Conservation (phyloP, 1,284 basidiomycete species). For the Cutaneotrichosporon cutaneum region DNA sequence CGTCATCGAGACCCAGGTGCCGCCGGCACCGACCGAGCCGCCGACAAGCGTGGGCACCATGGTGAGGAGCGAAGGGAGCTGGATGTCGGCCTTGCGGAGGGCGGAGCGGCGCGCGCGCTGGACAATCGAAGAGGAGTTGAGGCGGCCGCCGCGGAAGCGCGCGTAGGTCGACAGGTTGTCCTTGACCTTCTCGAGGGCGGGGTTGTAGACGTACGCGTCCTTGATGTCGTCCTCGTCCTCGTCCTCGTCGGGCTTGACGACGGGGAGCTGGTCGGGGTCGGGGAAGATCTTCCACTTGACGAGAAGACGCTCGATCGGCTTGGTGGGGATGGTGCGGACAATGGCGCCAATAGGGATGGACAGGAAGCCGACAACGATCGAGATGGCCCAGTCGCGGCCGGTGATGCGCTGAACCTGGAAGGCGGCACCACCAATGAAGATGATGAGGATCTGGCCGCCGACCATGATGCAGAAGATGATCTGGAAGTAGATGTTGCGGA, state of each 20-base stretch:
- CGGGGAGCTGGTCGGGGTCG: slow-evolving; percentile 68
- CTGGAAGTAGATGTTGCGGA: slow-evolving; percentile 81
- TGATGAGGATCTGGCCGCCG: slow-evolving; percentile 80
- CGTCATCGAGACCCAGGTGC: slow-evolving; percentile 39
- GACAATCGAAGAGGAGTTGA: slow-evolving; percentile 66
- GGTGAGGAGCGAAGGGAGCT: slow-evolving; percentile 66
- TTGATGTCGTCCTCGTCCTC: slow-evolving; percentile 63
- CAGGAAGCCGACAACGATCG: slow-evolving; percentile 73
- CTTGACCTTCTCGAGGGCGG: slow-evolving; percentile 63
- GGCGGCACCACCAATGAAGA: slow-evolving; percentile 85
- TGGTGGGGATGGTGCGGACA: slow-evolving; percentile 78
- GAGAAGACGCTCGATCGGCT: slow-evolving; percentile 71
- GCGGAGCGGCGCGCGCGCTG: slow-evolving; percentile 62
- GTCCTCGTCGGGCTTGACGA: slow-evolving; percentile 58
- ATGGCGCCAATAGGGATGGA: slow-evolving; percentile 84
- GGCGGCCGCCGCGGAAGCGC: slow-evolving; percentile 77
- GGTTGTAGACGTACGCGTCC: slow-evolving; percentile 55
- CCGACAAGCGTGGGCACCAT: slow-evolving; percentile 87
- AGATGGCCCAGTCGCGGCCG: slow-evolving; percentile 90
- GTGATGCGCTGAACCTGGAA: slow-evolving; percentile 82
- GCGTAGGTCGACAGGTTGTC: slow-evolving; percentile 81
- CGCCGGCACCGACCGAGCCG: slow-evolving; percentile 74
- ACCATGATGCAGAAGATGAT: slow-evolving; percentile 80
- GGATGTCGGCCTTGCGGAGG: slow-evolving; percentile 57
- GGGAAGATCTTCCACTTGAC: slow-evolving; percentile 65